Conservation (phyloP, 345 rosid genomes). For the Jatropha curcas region DNA sequence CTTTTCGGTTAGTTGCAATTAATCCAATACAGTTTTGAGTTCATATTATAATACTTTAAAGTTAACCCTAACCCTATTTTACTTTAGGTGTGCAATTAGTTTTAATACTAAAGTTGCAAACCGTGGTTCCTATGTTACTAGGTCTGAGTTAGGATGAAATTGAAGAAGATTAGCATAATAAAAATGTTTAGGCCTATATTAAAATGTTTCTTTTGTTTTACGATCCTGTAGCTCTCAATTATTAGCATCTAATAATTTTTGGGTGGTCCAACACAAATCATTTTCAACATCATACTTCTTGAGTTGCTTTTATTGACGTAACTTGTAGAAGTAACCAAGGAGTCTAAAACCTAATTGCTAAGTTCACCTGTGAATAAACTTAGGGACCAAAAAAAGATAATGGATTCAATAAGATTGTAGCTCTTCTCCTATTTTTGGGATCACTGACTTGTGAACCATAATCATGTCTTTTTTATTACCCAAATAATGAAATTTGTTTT, state of each 20-base stretch:
- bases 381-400: background rate
- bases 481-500: background rate
- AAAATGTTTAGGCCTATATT: no score
- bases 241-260: background rate
- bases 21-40: no score
- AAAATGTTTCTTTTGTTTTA: background rate
- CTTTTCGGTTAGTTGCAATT: no score
- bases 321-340: no score
- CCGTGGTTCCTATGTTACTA: no score
- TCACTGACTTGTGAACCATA: background rate
- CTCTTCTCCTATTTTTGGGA: background rate
- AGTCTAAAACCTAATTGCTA: no score
- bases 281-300: background rate
- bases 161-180: no score
- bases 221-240: background rate
- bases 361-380: background rate
- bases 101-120: no score
- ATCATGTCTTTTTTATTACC: background rate
- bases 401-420: background rate
- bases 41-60: no score
- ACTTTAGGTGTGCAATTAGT: no score
- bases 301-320: background rate
- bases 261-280: background rate
- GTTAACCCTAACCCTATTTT: no score
- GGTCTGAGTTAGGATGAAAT: no score